These are phyloP conservation scores for Prunus mume DNA, from an alignment of 306 rosid genomes.

Conservation along the genomic window DNA sequence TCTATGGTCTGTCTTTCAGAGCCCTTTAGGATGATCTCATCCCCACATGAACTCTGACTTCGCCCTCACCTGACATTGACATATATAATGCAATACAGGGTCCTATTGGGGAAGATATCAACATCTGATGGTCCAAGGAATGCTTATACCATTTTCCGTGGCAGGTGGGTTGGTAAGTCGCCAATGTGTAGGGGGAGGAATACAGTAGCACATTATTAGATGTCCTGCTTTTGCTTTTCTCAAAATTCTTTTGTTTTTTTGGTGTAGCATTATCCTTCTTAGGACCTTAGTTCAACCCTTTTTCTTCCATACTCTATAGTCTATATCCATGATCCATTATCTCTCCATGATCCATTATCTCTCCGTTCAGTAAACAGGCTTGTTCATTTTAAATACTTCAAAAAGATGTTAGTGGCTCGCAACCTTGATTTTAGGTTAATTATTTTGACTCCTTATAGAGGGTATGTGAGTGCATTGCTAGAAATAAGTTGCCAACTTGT, in stretches of 20 bases:
- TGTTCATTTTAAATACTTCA: not conserved
- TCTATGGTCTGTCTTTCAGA: constrained; percentile 37
- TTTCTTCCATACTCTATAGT: constrained; percentile 1
- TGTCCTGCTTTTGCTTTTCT: constrained; percentile 37
- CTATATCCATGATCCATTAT: not conserved
- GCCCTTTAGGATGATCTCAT: constrained; percentile 46
- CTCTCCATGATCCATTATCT: not conserved
- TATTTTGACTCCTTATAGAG: not conserved
- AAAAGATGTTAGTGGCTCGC: not conserved
- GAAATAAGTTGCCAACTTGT: not conserved
- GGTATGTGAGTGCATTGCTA: not conserved
- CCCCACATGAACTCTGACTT: constrained; percentile 50
- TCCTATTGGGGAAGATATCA: constrained; percentile 84
- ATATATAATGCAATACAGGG: constrained; percentile 85
- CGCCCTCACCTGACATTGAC: constrained; percentile 64
- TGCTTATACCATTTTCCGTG: constrained; percentile 78
- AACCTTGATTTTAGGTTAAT: not conserved
- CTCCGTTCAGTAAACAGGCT: not conserved
- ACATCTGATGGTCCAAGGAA: constrained; percentile 85
- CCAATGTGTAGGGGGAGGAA: constrained; percentile 34
- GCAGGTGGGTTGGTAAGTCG: constrained; percentile 97
- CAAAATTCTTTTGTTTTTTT: constrained; percentile 18
- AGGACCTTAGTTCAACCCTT: constrained; percentile 6
- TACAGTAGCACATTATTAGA: constrained; percentile 20
- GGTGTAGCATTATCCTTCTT: not conserved